Percentiles rank a stretch among this genome's conserved stretches.
These are phyloP conservation scores for Colletotrichum destructivum DNA, from an alignment of 2,329 filamentous ascomycete species.

Conservation along the genomic window DNA sequence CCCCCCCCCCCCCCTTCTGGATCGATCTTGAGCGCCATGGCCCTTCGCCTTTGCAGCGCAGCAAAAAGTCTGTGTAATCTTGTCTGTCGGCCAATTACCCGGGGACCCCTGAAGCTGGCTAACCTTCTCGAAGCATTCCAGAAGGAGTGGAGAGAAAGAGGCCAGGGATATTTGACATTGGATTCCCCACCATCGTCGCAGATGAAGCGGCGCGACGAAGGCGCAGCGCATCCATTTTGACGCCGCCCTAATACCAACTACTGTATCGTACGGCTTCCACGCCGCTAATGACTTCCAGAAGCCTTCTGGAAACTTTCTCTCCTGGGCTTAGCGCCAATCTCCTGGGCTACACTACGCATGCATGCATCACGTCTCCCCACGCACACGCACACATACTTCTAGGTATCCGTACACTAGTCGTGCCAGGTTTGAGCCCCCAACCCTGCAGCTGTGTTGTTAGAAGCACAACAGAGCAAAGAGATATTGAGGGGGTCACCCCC, in stretches of 20 bases:
- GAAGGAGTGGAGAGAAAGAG: conserved; percentile 32
- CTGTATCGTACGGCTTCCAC: conserved; percentile 12
- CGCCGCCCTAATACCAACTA: conserved; percentile 31
- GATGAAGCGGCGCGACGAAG: conserved; percentile 40
- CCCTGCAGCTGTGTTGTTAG: conserved; percentile 32
- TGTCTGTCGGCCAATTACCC: conserved; percentile 29
- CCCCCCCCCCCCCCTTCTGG: no score
- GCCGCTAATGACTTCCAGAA: conserved; percentile 43
- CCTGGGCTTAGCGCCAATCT: conserved; percentile 51
- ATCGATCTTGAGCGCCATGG: background rate
- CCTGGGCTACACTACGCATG: conserved; percentile 43
- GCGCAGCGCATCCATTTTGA: conserved; percentile 37
- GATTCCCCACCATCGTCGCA: conserved; percentile 37
- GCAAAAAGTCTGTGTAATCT: conserved; percentile 41
- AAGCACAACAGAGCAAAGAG: background rate
- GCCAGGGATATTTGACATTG: conserved; percentile 34
- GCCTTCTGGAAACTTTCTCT: conserved; percentile 56
- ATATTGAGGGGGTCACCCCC: conserved; percentile 35
- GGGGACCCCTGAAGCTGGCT: conserved; percentile 24
- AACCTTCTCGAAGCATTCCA: conserved; percentile 42
- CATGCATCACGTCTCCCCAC: conserved; percentile 46
- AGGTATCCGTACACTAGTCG: conserved; percentile 21
- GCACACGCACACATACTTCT: conserved; percentile 43
- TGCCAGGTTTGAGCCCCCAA: conserved; percentile 25
- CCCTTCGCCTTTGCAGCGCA: conserved; percentile 29